A percentile compares a stretch with the other conserved stretches of the same genome.
Conservation (phyloP, 306 rosid genomes). For the Cicer bijugum region DNA sequence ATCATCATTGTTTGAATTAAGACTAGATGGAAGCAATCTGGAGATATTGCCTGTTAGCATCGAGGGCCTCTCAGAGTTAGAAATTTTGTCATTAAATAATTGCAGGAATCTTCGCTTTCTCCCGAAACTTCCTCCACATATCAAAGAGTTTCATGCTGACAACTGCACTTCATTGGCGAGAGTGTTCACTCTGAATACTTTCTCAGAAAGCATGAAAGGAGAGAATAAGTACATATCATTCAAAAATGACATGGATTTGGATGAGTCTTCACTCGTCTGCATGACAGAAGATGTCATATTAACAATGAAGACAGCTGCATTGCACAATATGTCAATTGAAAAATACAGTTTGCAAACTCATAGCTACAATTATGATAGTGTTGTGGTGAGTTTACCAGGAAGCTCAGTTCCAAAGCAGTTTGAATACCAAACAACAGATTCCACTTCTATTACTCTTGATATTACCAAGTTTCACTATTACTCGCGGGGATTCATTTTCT, state of each 20-base stretch:
- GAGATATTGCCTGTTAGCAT: conserved; percentile 31
- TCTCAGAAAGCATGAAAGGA: background rate
- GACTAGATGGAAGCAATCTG: conserved; percentile 30
- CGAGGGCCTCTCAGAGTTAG: background rate
- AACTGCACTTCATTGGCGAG: conserved; percentile 41
- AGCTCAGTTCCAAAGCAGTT: background rate
- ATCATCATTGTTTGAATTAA: background rate
- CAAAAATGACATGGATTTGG: background rate
- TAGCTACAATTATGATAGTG: conserved; percentile 15
- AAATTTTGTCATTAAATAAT: background rate
- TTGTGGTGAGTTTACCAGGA: conserved; percentile 33
- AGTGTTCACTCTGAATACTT: background rate
- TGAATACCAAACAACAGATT: background rate
- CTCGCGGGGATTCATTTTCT: background rate
- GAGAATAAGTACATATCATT: background rate
- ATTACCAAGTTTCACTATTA: background rate
- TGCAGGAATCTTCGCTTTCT: conserved; percentile 30
- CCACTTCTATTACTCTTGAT: background rate
- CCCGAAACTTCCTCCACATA: conserved; percentile 41
- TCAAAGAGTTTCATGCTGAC: conserved; percentile 27
- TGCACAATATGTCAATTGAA: background rate
- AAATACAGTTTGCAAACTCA: background rate
- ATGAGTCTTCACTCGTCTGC: background rate
- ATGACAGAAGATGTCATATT: background rate
- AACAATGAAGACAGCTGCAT: conserved; percentile 24